phyloP scores from a whole-genome alignment of 116 monocot species.

The Cymodocea nodosa region DNA sequence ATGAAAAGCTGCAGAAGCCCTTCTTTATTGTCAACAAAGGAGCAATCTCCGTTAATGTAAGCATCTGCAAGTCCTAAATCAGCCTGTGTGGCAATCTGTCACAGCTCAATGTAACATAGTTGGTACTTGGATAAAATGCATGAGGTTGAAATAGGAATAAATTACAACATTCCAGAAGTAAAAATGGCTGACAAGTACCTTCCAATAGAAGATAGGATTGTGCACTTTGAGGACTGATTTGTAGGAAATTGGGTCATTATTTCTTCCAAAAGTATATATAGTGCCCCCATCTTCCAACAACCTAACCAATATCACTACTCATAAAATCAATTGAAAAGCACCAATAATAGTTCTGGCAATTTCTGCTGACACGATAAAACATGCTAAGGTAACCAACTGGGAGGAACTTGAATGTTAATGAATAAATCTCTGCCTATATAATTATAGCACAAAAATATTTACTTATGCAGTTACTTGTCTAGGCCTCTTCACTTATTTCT shows the following conservation, averaged over 20 bases:
- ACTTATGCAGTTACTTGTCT: too few relatives aligned
- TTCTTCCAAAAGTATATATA: slow-evolving; percentile 14
- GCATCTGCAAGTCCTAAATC: slow-evolving; percentile 35
- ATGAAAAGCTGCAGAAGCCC: slow-evolving; percentile 24
- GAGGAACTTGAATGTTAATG: too few relatives aligned
- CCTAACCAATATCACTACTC: slow-evolving; percentile 2
- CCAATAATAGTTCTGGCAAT: neutral
- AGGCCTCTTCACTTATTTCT: too few relatives aligned
- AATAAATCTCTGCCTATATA: too few relatives aligned
- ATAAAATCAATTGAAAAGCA: neutral
- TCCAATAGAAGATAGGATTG: slow-evolving; percentile 23
- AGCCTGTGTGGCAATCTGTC: slow-evolving; percentile 26
- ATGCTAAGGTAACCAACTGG: too few relatives aligned
- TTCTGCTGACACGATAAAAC: neutral
- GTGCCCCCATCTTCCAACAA: slow-evolving; percentile 29
- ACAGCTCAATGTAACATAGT: neutral
- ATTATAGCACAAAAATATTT: too few relatives aligned
- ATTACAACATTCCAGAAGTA: slow-evolving; percentile 1
- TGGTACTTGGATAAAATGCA: neutral
- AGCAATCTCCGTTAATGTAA: slow-evolving; percentile 26
- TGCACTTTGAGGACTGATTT: slow-evolving; percentile 17
- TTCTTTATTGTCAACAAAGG: slow-evolving; percentile 20
- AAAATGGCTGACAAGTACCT: neutral
- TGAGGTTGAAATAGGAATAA: neutral
- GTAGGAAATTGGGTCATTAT: neutral